Evolutionary conservation across 1,139 yeast species (phyloP).

Genomic region (Scheffersomyces quercinus): DNA sequence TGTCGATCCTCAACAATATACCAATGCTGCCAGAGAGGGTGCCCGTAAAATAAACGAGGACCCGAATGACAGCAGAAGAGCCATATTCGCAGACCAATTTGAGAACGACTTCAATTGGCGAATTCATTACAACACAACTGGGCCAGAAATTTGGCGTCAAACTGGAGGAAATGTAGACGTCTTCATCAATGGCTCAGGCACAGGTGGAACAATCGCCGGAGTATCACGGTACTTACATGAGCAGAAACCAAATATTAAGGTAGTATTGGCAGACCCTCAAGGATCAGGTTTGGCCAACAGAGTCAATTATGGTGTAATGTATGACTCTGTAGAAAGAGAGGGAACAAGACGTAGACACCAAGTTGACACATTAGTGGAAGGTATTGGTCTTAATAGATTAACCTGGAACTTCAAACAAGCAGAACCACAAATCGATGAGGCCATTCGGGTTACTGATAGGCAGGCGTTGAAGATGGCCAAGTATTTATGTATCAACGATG

Average conservation of each 20-base stretch:
- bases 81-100: conserved; percentile 92
- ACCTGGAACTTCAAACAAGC: conserved; percentile 81
- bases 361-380: conserved; percentile 93
- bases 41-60: conserved; percentile 56
- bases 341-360: conserved; percentile 95
- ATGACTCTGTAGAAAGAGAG: conserved; percentile 82
- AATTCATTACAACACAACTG: conserved; percentile 79
- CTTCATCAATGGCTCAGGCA: conserved; percentile 77
- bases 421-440: conserved; percentile 69
- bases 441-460: conserved; percentile 73
- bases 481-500: conserved; percentile 77
- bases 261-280: conserved; percentile 86
- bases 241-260: conserved; percentile 30
- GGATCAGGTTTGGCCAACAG: conserved; percentile 90
- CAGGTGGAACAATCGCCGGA: conserved; percentile 87
- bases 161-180: conserved; percentile 64
- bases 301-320: conserved; percentile 90
- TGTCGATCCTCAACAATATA: conserved; percentile 91
- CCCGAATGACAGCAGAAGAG: conserved; percentile 40
- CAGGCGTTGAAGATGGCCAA: conserved; percentile 91
- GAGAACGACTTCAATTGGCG: conserved; percentile 92
- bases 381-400: conserved; percentile 85
- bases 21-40: conserved; percentile 76
- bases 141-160: conserved; percentile 84
- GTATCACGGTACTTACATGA: conserved; percentile 73